A percentile compares a stretch with the other conserved stretches of the same genome.
Evolutionary conservation across 805 yeast species (phyloP).

Genomic region (Saccharomyces paradoxus): DNA sequence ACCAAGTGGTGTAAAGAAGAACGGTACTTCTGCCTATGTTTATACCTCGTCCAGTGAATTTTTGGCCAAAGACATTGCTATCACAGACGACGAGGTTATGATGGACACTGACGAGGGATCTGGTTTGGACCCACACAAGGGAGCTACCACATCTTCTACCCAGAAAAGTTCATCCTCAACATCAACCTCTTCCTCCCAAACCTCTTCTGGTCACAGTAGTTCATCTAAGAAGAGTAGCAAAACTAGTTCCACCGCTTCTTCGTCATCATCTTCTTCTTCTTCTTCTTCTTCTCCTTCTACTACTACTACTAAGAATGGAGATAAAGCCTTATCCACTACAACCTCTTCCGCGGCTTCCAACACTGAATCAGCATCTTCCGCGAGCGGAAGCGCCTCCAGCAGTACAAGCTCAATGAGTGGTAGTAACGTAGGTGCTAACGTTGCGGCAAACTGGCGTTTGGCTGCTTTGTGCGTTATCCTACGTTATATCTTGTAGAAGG

Average conservation of each 20-base stretch:
- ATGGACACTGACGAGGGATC: conserved; percentile 54
- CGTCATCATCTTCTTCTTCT: conserved; percentile 5
- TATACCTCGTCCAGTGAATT: conserved; percentile 44
- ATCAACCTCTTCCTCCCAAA: neutral
- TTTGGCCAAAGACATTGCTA: conserved; percentile 41
- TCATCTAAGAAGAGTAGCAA: neutral
- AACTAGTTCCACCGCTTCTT: conserved; percentile 3
- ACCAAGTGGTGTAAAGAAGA: conserved; percentile 44
- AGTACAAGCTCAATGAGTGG: neutral
- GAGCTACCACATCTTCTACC: conserved; percentile 2
- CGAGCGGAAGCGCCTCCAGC: neutral
- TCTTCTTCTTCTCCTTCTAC: conserved; percentile 1
- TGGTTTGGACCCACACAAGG: conserved; percentile 53
- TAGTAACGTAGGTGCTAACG: neutral
- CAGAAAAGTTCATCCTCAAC: neutral
- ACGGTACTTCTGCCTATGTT: conserved; percentile 44
- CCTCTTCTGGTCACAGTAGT: neutral
- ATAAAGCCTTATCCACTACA: neutral
- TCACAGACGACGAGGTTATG: conserved; percentile 55
- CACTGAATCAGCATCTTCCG: neutral
- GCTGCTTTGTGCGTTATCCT: neutral
- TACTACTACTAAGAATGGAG: neutral
- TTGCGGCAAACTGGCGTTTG: neutral
- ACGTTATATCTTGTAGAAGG: neutral
- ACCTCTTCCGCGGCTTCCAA: neutral